A percentile compares a stretch with the other conserved stretches of the same genome.
phyloP scores from a whole-genome alignment of 176 grass and related monocot species.

The Avena sativa region DNA sequence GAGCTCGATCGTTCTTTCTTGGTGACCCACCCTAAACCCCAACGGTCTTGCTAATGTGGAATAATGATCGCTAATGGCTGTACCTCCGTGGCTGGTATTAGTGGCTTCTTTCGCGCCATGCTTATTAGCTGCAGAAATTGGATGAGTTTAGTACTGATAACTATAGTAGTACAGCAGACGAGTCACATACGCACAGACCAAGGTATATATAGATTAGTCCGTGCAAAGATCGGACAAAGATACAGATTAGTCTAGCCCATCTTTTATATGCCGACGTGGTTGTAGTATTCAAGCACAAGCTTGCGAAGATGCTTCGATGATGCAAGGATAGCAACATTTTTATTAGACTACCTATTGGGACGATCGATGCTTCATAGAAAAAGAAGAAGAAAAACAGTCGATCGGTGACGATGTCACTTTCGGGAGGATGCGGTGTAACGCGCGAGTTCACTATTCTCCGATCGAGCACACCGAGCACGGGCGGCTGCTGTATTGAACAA shows the following conservation, averaged over 20 bases:
- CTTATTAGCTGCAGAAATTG: background rate
- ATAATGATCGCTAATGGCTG: background rate
- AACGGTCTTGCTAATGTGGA: conserved; percentile 12
- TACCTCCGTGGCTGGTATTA: conserved; percentile 33
- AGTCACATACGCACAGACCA: no score
- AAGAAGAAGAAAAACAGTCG: background rate
- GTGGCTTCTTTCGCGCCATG: background rate
- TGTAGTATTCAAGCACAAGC: conserved; percentile 8
- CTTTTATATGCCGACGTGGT: background rate
- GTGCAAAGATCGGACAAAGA: no score
- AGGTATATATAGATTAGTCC: no score
- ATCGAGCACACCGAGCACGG: no score
- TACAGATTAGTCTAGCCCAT: no score
- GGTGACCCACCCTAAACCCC: conserved; percentile 37
- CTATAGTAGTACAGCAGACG: no score
- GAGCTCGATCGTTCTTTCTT: background rate
- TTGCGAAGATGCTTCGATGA: background rate
- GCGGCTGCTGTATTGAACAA: no score
- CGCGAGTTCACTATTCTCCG: background rate
- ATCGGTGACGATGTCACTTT: background rate
- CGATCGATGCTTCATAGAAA: background rate
- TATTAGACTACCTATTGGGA: background rate
- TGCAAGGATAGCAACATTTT: background rate
- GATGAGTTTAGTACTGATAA: background rate
- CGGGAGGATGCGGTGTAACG: conserved; percentile 1